These are phyloP conservation scores for Talaromyces atroroseus DNA, from an alignment of 2,329 filamentous ascomycete genomes.

Conservation along the genomic window DNA sequence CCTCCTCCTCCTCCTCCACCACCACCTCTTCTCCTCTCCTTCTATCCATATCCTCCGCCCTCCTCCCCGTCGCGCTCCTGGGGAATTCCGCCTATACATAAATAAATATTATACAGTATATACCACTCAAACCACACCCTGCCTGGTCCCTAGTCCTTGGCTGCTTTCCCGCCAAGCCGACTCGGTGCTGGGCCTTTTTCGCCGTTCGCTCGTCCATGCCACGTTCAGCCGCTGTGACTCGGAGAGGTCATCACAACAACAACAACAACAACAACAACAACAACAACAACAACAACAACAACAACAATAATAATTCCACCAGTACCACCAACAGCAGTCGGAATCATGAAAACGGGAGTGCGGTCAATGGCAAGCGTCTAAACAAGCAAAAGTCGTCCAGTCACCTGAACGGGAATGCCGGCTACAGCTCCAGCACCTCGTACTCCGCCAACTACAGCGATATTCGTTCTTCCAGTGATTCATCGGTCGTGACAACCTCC, in stretches of 20 bases:
- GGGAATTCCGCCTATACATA: not conserved
- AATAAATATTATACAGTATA: conserved; percentile 5
- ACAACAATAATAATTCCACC: too few relatives aligned
- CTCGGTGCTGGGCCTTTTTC: conserved; percentile 37
- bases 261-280: conserved; percentile 28
- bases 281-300: not conserved
- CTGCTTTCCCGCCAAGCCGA: conserved; percentile 45
- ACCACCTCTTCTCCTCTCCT: not conserved
- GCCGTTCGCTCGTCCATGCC: conserved; percentile 44
- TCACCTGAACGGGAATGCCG: conserved; percentile 45
- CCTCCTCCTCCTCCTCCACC: conserved; percentile 3
- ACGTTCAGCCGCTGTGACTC: conserved; percentile 44
- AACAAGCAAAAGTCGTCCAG: conserved; percentile 53
- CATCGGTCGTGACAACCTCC: conserved; percentile 23
- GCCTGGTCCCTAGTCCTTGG: conserved; percentile 43
- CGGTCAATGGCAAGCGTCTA: conserved; percentile 69
- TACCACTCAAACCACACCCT: conserved; percentile 4
- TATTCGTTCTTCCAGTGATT: conserved; percentile 36
- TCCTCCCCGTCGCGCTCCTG: conserved; percentile 12
- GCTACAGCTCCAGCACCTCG: conserved; percentile 38
- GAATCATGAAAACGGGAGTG: conserved; percentile 76
- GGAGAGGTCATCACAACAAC: conserved; percentile 58
- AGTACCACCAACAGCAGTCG: conserved; percentile 49
- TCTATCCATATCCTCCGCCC: conserved; percentile 3
- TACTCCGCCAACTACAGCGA: conserved; percentile 36